Conservation (phyloP, 345 rosid species). For the Salix exigua region DNA sequence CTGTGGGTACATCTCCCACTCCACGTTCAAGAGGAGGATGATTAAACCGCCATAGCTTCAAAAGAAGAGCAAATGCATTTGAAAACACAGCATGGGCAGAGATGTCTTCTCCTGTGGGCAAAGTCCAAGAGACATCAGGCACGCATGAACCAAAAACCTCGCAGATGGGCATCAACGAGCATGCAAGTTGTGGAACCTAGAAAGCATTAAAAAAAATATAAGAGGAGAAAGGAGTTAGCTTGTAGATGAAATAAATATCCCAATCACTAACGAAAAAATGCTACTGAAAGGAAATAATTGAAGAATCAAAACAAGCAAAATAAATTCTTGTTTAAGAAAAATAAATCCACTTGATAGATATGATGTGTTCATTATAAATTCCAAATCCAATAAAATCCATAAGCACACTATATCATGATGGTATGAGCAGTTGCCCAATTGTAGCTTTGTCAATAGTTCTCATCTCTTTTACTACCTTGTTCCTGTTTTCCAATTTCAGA, state of each 20-base stretch:
- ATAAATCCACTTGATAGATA: background rate
- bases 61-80: constrained; percentile 79
- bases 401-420: background rate
- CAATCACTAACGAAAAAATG: background rate
- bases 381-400: background rate
- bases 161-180: constrained; percentile 87
- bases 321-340: background rate
- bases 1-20: constrained; percentile 64
- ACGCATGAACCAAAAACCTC: constrained; percentile 80
- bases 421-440: background rate
- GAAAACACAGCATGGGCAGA: constrained; percentile 74
- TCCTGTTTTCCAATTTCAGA: background rate
- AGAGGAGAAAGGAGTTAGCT: background rate
- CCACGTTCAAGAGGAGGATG: constrained; percentile 72
- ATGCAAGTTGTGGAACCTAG: constrained; percentile 88
- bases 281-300: background rate
- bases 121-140: constrained; percentile 64
- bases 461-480: background rate
- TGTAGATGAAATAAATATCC: background rate
- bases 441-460: background rate
- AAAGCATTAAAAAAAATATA: background rate
- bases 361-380: background rate
- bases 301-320: background rate
- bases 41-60: constrained; percentile 87
- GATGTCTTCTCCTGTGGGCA: constrained; percentile 72